A percentile compares a stretch with the other conserved stretches of the same genome.
Evolutionary conservation across 208 protist genomes (phyloP).

Genomic region (Wallacemonas sp.): DNA sequence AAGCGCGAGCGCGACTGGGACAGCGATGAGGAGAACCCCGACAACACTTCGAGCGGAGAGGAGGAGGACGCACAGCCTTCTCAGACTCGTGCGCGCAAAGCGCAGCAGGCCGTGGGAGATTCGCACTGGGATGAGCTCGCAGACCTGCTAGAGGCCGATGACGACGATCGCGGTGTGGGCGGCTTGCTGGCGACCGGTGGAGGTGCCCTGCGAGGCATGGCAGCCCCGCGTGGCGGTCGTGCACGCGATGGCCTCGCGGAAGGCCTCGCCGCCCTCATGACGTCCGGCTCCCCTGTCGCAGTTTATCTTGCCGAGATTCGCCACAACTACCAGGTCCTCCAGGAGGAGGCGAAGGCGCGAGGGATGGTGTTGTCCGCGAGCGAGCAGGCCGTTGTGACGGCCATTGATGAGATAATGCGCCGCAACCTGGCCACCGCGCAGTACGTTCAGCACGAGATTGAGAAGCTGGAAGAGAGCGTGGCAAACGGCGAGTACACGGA

Average conservation of each 20-base stretch:
- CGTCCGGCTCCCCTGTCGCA: constrained; percentile 29
- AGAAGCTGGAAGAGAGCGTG: neutral
- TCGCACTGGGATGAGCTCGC: constrained; percentile 12
- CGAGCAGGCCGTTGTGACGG: constrained; percentile 50
- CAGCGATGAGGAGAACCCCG: constrained; percentile 9
- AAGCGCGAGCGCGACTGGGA: constrained; percentile 10
- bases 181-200: too few relatives aligned
- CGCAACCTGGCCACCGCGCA: constrained; percentile 18
- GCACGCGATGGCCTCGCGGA: neutral
- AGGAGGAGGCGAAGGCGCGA: constrained; percentile 30
- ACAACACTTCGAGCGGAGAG: neutral
- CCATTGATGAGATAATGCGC: constrained; percentile 36
- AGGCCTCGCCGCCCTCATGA: constrained; percentile 13
- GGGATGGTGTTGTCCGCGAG: constrained; percentile 46
- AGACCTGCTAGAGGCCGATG: neutral
- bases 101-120: neutral
- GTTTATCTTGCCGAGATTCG: constrained; percentile 59
- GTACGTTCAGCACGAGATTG: constrained; percentile 21
- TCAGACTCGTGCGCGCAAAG: neutral
- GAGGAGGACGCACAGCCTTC: constrained; percentile 16
- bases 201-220: too few relatives aligned
- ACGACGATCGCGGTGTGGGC: constrained; percentile 12
- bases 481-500: neutral
- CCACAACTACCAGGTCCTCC: constrained; percentile 45
- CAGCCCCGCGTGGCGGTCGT: neutral